A percentile compares a stretch with the other conserved stretches of the same genome.
Conservation (phyloP, 2,329 filamentous ascomycete species). For the Xylariaceae sp. region DNA sequence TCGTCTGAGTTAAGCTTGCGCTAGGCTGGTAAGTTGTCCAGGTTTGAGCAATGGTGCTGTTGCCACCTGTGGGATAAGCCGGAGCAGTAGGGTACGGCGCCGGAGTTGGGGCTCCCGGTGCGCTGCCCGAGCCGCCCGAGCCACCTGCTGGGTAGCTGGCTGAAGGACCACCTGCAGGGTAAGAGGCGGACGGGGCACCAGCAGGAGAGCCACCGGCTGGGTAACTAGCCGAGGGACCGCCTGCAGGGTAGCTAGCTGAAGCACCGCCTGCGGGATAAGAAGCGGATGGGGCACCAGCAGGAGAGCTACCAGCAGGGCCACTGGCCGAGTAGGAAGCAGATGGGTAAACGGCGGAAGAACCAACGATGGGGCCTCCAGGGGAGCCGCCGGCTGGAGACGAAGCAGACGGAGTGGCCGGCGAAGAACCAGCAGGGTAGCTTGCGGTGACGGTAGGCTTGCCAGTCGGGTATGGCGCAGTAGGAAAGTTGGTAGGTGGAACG, state of each 20-base stretch:
- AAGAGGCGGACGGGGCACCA: not conserved
- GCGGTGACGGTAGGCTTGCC: slow-evolving; percentile 18
- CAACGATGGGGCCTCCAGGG: not conserved
- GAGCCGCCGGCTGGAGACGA: slow-evolving; percentile 4
- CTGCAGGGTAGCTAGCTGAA: slow-evolving; percentile 6
- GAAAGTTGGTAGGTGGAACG: slow-evolving; percentile 31
- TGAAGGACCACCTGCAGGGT: slow-evolving; percentile 3
- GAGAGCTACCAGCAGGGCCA: slow-evolving; percentile 16
- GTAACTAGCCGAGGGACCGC: slow-evolving; percentile 19
- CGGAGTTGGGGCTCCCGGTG: slow-evolving; percentile 8
- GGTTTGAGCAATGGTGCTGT: slow-evolving; percentile 9
- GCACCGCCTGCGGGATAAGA: slow-evolving; percentile 11
- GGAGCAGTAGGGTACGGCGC: slow-evolving; percentile 5
- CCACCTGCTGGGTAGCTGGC: slow-evolving; percentile 8
- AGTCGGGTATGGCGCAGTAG: slow-evolving; percentile 25
- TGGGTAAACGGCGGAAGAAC: not conserved
- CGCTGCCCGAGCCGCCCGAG: slow-evolving; percentile 4
- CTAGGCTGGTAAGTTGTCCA: slow-evolving; percentile 14
- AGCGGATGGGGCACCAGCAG: slow-evolving; percentile 14
- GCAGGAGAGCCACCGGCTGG: slow-evolving; percentile 7
- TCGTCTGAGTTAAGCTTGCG: not conserved
- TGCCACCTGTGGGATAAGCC: slow-evolving; percentile 16
- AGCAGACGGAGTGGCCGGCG: slow-evolving; percentile 5
- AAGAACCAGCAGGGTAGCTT: slow-evolving; percentile 10
- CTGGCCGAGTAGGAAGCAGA: slow-evolving; percentile 8